phyloP scores from a whole-genome alignment of 2,329 filamentous ascomycete species.

The Uncinocarpus reesii region DNA sequence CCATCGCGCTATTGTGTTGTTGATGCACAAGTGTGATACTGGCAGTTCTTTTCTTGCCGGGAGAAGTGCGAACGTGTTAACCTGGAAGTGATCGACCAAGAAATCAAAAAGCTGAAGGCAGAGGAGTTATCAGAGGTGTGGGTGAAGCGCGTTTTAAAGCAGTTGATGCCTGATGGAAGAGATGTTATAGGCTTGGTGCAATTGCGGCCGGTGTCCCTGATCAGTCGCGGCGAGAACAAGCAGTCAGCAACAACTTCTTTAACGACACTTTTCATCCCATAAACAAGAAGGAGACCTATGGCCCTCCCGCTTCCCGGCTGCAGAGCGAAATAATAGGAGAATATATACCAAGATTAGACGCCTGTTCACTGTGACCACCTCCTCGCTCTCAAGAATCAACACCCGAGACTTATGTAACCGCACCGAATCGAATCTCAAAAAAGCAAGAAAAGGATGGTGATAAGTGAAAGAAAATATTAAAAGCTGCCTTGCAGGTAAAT shows the following conservation, averaged over 20 bases:
- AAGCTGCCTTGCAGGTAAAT: neutral
- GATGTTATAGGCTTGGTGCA: too few relatives aligned
- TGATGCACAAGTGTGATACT: neutral
- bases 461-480: neutral
- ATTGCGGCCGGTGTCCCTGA: neutral
- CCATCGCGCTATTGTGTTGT: conserved; percentile 7
- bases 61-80: neutral
- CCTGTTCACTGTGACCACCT: too few relatives aligned
- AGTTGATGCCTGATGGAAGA: too few relatives aligned
- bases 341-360: neutral
- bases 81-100: too few relatives aligned
- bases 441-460: too few relatives aligned
- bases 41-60: neutral
- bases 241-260: conserved; percentile 1
- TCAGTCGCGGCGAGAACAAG: neutral
- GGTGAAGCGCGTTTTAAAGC: too few relatives aligned
- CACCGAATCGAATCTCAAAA: too few relatives aligned
- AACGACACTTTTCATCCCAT: neutral
- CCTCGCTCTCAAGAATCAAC: too few relatives aligned
- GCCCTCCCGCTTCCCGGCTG: neutral
- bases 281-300: neutral
- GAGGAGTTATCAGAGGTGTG: too few relatives aligned
- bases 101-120: too few relatives aligned
- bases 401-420: too few relatives aligned
- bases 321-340: neutral